Percentiles rank a stretch among this genome's conserved stretches.
Evolutionary conservation across 345 rosid genomes (phyloP).

Genomic region (Pistacia vera): DNA sequence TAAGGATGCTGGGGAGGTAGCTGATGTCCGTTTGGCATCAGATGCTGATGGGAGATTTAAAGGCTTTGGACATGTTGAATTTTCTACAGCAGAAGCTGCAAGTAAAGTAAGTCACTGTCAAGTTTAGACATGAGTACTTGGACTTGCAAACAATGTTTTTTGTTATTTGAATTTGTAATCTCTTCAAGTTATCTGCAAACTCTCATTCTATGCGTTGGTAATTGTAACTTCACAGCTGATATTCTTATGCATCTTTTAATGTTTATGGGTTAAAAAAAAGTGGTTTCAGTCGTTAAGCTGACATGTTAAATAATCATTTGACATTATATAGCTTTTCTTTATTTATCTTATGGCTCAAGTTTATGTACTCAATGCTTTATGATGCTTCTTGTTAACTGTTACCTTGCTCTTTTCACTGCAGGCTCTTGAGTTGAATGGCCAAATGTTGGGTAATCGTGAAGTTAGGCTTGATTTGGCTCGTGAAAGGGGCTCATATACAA

Average conservation of each 20-base stretch:
- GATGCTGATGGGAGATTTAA: slow-evolving; percentile 51
- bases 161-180: background rate
- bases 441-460: slow-evolving; percentile 44
- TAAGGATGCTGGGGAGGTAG: slow-evolving; percentile 63
- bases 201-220: too few relatives aligned
- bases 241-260: too few relatives aligned
- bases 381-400: background rate
- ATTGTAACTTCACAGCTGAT: too few relatives aligned
- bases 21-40: slow-evolving; percentile 69
- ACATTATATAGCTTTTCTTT: too few relatives aligned
- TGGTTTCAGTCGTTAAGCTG: too few relatives aligned
- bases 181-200: too few relatives aligned
- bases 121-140: background rate
- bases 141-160: background rate
- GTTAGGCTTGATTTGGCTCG: slow-evolving; percentile 75
- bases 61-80: slow-evolving; percentile 91
- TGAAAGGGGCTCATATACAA: slow-evolving; percentile 68
- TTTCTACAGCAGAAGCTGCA: slow-evolving; percentile 67
- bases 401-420: slow-evolving; percentile 19
- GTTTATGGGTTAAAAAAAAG: too few relatives aligned
- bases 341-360: too few relatives aligned
- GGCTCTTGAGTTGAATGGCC: slow-evolving; percentile 69
- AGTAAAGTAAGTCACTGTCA: slow-evolving; percentile 43
- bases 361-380: too few relatives aligned
- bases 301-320: too few relatives aligned